phyloP scores from a whole-genome alignment of 768 basidiomycete species.

The Vishniacozyma victoriae region DNA sequence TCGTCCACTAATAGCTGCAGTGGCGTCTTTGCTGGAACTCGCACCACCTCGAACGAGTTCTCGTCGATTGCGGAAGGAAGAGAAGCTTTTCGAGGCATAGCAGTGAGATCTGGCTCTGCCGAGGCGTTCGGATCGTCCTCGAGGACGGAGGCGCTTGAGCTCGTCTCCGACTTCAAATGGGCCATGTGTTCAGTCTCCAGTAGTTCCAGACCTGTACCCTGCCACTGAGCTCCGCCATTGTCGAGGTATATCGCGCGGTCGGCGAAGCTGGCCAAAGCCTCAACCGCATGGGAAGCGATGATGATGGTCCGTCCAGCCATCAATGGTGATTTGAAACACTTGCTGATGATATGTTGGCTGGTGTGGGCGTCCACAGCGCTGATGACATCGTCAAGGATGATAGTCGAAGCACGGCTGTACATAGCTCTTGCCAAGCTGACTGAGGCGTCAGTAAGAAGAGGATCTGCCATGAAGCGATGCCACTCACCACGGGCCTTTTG shows the following conservation, averaged over 20 bases:
- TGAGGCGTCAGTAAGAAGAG: too few species aligned
- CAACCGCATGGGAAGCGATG: slow-evolving; percentile 50
- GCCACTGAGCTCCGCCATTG: slow-evolving; percentile 19
- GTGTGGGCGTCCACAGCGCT: slow-evolving; percentile 61
- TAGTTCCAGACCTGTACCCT: slow-evolving; percentile 18
- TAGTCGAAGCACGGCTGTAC: slow-evolving; percentile 57
- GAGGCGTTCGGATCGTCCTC: slow-evolving; percentile 5
- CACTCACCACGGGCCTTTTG: slow-evolving; percentile 53
- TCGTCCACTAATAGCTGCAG: slow-evolving; percentile 32
- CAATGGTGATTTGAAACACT: slow-evolving; percentile 53
- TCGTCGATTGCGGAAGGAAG: too few species aligned
- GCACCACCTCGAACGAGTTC: too few species aligned
- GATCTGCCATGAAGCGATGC: background rate
- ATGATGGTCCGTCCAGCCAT: slow-evolving; percentile 53
- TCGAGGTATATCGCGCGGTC: slow-evolving; percentile 38
- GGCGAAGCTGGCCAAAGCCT: slow-evolving; percentile 37
- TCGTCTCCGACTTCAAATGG: slow-evolving; percentile 12
- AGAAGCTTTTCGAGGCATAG: too few species aligned
- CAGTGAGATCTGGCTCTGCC: too few species aligned
- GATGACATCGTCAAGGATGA: slow-evolving; percentile 65
- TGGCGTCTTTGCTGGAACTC: slow-evolving; percentile 21
- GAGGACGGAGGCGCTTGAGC: background rate
- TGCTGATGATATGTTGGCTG: slow-evolving; percentile 52
- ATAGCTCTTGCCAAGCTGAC: slow-evolving; percentile 58
- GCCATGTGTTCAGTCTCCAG: slow-evolving; percentile 26